phyloP scores from a whole-genome alignment of 1,284 basidiomycete genomes.

The Tylopilus sp. region DNA sequence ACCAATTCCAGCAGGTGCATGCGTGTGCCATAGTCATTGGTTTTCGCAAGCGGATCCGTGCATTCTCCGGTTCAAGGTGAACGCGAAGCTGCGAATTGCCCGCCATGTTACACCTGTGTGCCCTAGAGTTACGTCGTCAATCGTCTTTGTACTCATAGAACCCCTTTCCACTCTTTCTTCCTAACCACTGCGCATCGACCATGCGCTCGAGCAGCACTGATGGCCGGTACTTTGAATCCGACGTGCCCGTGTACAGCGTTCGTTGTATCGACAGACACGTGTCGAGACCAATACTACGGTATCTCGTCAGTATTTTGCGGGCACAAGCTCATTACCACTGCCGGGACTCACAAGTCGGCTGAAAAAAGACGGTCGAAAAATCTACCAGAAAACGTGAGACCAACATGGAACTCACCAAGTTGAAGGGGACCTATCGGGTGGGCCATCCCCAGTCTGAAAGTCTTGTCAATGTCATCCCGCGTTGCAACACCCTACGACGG shows the following conservation, averaged over 20 bases:
- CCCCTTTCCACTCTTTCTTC: conserved; percentile 87
- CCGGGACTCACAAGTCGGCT: conserved; percentile 73
- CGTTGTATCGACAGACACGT: conserved; percentile 90
- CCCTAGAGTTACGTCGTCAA: conserved; percentile 1
- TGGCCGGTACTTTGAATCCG: conserved; percentile 97
- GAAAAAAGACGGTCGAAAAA: conserved; percentile 10
- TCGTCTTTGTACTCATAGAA: conserved; percentile 71
- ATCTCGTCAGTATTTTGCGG: conserved; percentile 3
- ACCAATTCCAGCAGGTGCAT: neutral
- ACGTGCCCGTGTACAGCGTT: conserved; percentile 83
- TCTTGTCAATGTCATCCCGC: conserved; percentile 93
- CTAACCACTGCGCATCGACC: conserved; percentile 95
- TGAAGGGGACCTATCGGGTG: conserved; percentile 95
- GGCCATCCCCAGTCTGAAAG: conserved; percentile 89
- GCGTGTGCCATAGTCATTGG: neutral
- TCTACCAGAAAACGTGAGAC: neutral
- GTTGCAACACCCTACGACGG: conserved; percentile 73
- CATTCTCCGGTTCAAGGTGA: neutral
- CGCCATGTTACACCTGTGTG: neutral
- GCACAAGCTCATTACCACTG: neutral
- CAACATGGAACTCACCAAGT: conserved; percentile 47
- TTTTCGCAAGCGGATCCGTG: too few species aligned
- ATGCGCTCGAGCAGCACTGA: conserved; percentile 87
- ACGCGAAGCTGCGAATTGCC: neutral
- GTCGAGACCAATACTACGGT: conserved; percentile 82